Evolutionary conservation across 1,284 basidiomycete species (phyloP), one percentile per base, ranked within the genome.

Genomic region (Fomes fomentarius): DNA sequence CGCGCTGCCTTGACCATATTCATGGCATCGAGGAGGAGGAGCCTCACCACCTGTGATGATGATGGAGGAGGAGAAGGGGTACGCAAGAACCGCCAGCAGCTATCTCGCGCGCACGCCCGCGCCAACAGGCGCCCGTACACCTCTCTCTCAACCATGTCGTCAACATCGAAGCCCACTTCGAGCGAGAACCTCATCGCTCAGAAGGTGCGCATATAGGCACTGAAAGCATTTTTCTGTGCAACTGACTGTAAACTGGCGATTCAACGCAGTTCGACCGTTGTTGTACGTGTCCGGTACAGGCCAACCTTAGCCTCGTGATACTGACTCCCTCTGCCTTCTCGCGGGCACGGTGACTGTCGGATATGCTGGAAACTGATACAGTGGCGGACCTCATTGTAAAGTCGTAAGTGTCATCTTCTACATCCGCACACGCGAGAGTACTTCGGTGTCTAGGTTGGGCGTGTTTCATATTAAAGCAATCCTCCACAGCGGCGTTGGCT

Each of bases 121-220:
- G n/a, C n/a, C 8, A 15, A 17, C n/a, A n/a, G 25, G 50, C 58
- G 52, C 57, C 43, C 49, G 28, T 48, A 50, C 48, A 22, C 15
- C 52, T 57, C 54, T 33, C 49, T 53, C 42, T 54, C 54, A 54
- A 67, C 65, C 72, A 82, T 83, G 81, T 83, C 79, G 57, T 64
- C 69, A 52, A 52, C 76, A 48, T 66, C 76, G 44, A 84, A 85
- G 70, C 80, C 87, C 49, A 76, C 85, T 47, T 86, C 91, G 52
- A 93, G 89, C 76, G 93, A 96, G 76, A 89, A 94, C 71, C 83
- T 90, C 66, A 77, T 95, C 63, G 84, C 84, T 34, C 87, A 92
- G 77, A 96, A 96, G 85, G 93, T 91, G 58, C 38, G 81, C 62
- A 39, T 44, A 3, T 25, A 24, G 1, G 37, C 15, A 17, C 21